Evolutionary conservation across 2,329 filamentous ascomycete species (phyloP).

Genomic region (Clonostachys rhizophaga): DNA sequence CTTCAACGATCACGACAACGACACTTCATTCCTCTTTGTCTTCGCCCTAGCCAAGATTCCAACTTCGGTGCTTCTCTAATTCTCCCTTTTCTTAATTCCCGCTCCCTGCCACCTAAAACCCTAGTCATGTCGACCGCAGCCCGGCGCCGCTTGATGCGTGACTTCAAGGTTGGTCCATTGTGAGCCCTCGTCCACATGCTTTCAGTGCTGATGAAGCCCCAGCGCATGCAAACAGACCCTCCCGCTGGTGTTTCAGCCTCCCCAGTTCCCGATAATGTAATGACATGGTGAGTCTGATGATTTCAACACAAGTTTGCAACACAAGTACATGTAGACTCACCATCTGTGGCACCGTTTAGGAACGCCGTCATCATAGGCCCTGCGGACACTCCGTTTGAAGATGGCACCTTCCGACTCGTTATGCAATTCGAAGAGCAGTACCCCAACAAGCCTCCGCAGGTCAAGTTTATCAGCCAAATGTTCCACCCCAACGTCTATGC

Average conservation of each 20-base stretch:
- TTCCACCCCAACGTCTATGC: slow-evolving; percentile 99
- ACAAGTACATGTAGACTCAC: neutral
- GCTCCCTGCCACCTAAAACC: slow-evolving; percentile 1
- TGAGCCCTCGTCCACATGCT: neutral
- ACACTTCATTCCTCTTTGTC: neutral
- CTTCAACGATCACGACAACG: neutral
- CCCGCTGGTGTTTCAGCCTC: slow-evolving; percentile 95
- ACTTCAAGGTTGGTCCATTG: slow-evolving; percentile 78
- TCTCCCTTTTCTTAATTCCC: slow-evolving; percentile 3
- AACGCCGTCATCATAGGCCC: slow-evolving; percentile 98
- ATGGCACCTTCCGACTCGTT: slow-evolving; percentile 93
- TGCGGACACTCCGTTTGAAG: slow-evolving; percentile 95
- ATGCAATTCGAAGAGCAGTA: slow-evolving; percentile 99
- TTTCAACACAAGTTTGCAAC: neutral
- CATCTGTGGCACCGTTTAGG: slow-evolving; percentile 43
- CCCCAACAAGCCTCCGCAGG: slow-evolving; percentile 93
- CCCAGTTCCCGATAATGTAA: slow-evolving; percentile 92
- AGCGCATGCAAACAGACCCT: slow-evolving; percentile 99
- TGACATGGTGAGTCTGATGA: slow-evolving; percentile 67
- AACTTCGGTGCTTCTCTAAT: neutral
- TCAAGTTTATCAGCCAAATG: slow-evolving; percentile 99
- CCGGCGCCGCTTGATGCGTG: slow-evolving; percentile 93
- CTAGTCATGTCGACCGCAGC: slow-evolving; percentile 77
- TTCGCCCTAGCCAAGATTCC: neutral
- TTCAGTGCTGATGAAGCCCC: slow-evolving; percentile 8